Evolutionary conservation across 371 early-diverging fungal species (phyloP), one percentile per base, ranked within the genome.

Genomic region (Lichtheimia ramosa): DNA sequence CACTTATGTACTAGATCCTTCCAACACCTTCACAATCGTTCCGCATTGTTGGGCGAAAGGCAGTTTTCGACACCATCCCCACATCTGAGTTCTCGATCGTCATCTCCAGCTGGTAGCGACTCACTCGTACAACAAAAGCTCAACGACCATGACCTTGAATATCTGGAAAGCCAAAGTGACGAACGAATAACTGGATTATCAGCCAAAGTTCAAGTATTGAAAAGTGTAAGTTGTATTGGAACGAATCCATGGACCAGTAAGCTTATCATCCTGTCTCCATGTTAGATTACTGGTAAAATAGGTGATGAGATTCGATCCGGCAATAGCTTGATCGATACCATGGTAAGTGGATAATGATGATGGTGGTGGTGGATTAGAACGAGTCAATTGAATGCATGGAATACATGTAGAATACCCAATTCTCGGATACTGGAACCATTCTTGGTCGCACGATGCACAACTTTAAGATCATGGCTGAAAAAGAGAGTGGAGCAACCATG

Each of bases 141-240:
- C 69, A 73, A 77, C 56, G 81, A 81, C 57, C 62, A 63, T 34
- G 78, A 81, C 41, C 60, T 81, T 41, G 78, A 81, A 49, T 64
- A 69, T 54, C 54, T 81, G 49, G 81, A 81, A 51, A 74, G 78
- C 43, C 81, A 81, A 43, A 78, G 76, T 58, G 81, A 77, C 23
- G 76, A 77, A 14, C 66, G 74, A 25, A 74, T 81, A 27, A 68
- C 63, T 18, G 81, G 81, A 6, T 60, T 81, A 34, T 74, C 76
- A 20, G 76, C 77, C 42, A 81, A 75, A 68, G 81, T 81, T 1
- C 63, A 78, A 27, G 52, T 71, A 14, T 55, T 81, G 59, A 81
- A 81, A 54, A 77, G 64, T 53, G 81, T 78, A 74, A 58, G 46
- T 21, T 6, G 39, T 15, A 28, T 18, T 25, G 53, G 18, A 23